phyloP scores from a whole-genome alignment of 2,329 filamentous ascomycete genomes.

The Geosmithia flava region DNA sequence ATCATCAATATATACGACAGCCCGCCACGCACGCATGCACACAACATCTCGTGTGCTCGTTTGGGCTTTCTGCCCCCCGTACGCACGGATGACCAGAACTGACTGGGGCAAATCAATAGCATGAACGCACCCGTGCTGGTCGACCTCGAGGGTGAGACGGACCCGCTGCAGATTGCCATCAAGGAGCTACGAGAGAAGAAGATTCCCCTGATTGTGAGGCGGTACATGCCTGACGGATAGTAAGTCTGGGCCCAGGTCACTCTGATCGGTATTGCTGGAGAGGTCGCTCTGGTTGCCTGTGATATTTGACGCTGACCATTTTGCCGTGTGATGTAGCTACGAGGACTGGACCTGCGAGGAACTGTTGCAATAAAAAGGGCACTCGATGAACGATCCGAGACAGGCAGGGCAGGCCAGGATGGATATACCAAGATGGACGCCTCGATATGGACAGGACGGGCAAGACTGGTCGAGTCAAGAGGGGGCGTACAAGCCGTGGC shows the following conservation, averaged over 20 bases:
- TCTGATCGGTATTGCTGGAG: background rate
- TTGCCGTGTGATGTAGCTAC: conserved; percentile 46
- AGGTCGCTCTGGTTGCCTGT: background rate
- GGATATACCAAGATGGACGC: too few species aligned
- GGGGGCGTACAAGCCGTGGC: too few species aligned
- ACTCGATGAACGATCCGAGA: background rate
- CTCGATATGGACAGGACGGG: too few species aligned
- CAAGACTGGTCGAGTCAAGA: too few species aligned
- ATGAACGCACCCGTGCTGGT: conserved; percentile 97
- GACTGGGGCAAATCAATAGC: conserved; percentile 30
- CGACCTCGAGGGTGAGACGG: conserved; percentile 93
- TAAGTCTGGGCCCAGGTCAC: conserved; percentile 33
- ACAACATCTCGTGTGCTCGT: background rate
- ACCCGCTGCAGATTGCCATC: conserved; percentile 92
- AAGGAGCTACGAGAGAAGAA: conserved; percentile 98
- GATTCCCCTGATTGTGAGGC: conserved; percentile 86
- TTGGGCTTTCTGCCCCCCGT: background rate
- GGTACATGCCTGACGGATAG: conserved; percentile 95
- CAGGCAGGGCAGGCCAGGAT: too few species aligned
- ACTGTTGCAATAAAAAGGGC: conserved; percentile 48
- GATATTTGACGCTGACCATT: conserved; percentile 1
- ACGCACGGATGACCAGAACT: background rate
- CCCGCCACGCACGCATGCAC: too few species aligned
- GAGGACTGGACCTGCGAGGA: conserved; percentile 99
- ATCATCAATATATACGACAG: background rate